These are phyloP conservation scores for Royoungia palumana DNA, from an alignment of 768 basidiomycete species.

Conservation along the genomic window DNA sequence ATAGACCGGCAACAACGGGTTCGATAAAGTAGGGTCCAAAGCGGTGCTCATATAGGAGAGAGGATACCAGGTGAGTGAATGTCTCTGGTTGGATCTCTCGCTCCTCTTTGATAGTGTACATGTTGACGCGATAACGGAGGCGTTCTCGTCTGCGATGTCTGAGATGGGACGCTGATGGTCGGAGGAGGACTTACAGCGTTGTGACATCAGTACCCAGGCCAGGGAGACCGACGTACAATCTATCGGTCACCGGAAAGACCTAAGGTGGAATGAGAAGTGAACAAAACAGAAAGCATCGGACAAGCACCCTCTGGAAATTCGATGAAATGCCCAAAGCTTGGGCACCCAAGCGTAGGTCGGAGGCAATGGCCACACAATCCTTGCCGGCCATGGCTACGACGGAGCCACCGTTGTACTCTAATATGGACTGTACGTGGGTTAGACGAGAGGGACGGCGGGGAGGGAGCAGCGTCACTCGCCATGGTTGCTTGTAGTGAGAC, in stretches of 20 bases:
- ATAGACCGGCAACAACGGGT: constrained; percentile 92
- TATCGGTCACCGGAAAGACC: constrained; percentile 94
- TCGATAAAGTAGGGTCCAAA: constrained; percentile 97
- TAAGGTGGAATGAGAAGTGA: constrained; percentile 29
- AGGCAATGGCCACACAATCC: constrained; percentile 97
- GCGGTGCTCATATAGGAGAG: constrained; percentile 91
- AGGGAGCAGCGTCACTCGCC: constrained; percentile 14
- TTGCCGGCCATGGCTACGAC: constrained; percentile 99
- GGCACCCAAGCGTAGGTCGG: constrained; percentile 87
- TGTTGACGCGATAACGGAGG: constrained; percentile 92
- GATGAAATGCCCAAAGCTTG: constrained; percentile 82
- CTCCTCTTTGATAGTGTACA: constrained; percentile 99
- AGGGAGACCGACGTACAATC: constrained; percentile 86
- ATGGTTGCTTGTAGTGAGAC: constrained; percentile 17
- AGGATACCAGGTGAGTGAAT: constrained; percentile 92
- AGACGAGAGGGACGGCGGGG: not conserved
- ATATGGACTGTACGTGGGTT: constrained; percentile 61
- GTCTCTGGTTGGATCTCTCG: constrained; percentile 95
- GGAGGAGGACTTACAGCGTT: constrained; percentile 62
- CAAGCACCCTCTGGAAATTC: constrained; percentile 89
- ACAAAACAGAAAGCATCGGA: constrained; percentile 10
- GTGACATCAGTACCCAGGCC: constrained; percentile 92
- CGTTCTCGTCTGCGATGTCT: constrained; percentile 65
- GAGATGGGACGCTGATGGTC: constrained; percentile 1
- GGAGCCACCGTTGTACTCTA: constrained; percentile 96